Evolutionary conservation across 768 basidiomycete species (phyloP).

Genomic region (Boletus edulis): DNA sequence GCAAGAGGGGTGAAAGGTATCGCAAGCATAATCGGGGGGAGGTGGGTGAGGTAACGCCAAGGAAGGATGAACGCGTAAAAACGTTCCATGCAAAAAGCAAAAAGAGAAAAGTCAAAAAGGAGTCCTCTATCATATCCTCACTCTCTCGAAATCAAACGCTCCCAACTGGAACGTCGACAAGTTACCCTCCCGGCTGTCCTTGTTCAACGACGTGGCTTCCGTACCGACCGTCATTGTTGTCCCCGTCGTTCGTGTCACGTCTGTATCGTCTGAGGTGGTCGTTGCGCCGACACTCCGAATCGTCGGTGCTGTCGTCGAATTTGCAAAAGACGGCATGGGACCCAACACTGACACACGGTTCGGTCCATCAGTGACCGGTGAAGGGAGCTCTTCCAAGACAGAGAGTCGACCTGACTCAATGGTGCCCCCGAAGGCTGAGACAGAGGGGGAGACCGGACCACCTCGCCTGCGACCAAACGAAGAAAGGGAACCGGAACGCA

Average conservation of each 20-base stretch:
- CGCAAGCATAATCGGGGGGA: slow-evolving; percentile 7
- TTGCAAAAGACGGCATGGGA: slow-evolving; percentile 33
- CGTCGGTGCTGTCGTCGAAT: slow-evolving; percentile 27
- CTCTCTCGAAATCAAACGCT: slow-evolving; percentile 22
- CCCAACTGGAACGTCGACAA: slow-evolving; percentile 14
- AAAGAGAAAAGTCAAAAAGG: not conserved
- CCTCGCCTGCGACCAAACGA: slow-evolving; percentile 46
- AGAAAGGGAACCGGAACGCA: slow-evolving; percentile 52
- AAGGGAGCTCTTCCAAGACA: slow-evolving; percentile 20
- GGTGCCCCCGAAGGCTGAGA: slow-evolving; percentile 47
- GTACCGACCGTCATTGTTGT: slow-evolving; percentile 19
- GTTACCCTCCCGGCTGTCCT: slow-evolving; percentile 9
- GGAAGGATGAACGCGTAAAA: not conserved
- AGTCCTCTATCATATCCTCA: slow-evolving; percentile 4
- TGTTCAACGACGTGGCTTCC: slow-evolving; percentile 8
- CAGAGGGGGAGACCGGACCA: slow-evolving; percentile 42
- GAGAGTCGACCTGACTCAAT: slow-evolving; percentile 23
- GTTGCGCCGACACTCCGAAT: slow-evolving; percentile 32
- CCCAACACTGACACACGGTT: slow-evolving; percentile 30
- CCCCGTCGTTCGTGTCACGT: slow-evolving; percentile 20
- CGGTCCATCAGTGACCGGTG: slow-evolving; percentile 3
- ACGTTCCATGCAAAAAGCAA: not conserved
- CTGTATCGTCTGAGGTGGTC: slow-evolving; percentile 31
- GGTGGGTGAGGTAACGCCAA: slow-evolving; percentile 9
- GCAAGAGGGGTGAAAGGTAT: not conserved